Evolutionary conservation across 495 filamentous ascomycete species (phyloP), one percentile per base, ranked within the genome.

Genomic region (Xylaria acuta): DNA sequence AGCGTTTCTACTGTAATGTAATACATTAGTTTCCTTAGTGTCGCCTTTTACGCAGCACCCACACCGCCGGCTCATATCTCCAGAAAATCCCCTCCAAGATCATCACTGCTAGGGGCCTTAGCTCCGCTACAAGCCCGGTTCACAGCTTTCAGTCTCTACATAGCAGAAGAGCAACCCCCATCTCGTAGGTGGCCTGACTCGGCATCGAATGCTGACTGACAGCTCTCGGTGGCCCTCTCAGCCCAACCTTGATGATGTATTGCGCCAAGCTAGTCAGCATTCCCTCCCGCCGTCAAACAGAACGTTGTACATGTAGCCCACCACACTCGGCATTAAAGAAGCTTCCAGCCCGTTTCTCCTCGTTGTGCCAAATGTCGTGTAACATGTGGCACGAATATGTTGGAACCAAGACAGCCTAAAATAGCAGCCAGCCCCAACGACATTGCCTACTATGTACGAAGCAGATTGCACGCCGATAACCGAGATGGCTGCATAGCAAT

Each of bases 391-490:
- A 40, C 8, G 14, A 56, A 56, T 38, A 47, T 41, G 60, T 56
- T 59, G 63, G 67, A 27, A 41, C 27, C 18, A 59, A 66, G 62
- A 71, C 63, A 72, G 62, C 51, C 60, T 71, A 71, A 71, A 71
- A 43, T 56, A 64, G 56, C 27, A 36, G 5, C 58, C 25, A 53
- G 58, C 47, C 51, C 51, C 27, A 60, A 56, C 45, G 18, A 56
- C 41, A 64, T 59, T 38, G 36, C 36, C n/a, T n/a, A n/a, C n/a
- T n/a, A n/a, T n/a, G n/a, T 18, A 43, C 32, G 45, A 38, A 32
- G n/a, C 38, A 45, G n/a, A 64, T 27, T 43, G 40, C 41, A 30
- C 64, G 9, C 64, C 58, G 38, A 64, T 38, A 63, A 40, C 59
- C 22, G 69, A 53, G 47, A 56, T n/a, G 53, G 69, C 30, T 63